These are phyloP conservation scores for Syncephalastrum contaminatum DNA, from an alignment of 371 early-diverging fungal species.

Conservation along the genomic window DNA sequence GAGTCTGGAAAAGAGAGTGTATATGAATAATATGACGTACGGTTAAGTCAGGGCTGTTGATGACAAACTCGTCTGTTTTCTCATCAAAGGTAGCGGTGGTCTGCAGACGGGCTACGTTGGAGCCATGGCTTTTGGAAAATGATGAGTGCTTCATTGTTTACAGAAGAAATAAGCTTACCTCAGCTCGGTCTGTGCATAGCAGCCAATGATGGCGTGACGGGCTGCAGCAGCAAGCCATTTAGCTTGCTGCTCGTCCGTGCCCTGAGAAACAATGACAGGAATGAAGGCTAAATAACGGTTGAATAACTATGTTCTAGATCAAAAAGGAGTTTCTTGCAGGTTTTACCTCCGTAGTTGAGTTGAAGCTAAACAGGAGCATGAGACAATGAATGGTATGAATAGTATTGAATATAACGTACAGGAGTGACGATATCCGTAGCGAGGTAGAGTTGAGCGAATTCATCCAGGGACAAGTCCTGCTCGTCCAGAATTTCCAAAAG, in stretches of 20 bases:
- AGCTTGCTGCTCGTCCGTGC: constrained; percentile 66
- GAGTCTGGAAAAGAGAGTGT: constrained; percentile 17
- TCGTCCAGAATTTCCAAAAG: constrained; percentile 42
- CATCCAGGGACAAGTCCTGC: constrained; percentile 28
- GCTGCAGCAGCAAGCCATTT: constrained; percentile 69
- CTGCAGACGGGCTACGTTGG: constrained; percentile 81
- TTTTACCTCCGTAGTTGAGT: constrained; percentile 49
- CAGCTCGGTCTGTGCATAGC: constrained; percentile 85
- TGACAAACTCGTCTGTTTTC: constrained; percentile 78
- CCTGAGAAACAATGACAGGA: constrained; percentile 72
- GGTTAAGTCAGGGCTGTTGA: constrained; percentile 78
- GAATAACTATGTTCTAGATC: constrained; percentile 5
- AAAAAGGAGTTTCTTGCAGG: not conserved
- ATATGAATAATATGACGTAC: constrained; percentile 16
- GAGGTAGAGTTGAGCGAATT: constrained; percentile 24
- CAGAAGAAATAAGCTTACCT: constrained; percentile 37
- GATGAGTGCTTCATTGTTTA: not conserved
- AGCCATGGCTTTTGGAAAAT: constrained; percentile 45
- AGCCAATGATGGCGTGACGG: constrained; percentile 76
- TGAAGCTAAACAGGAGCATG: constrained; percentile 23
- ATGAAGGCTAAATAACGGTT: constrained; percentile 57
- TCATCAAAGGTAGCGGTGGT: constrained; percentile 81
- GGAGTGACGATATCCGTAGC: constrained; percentile 42
- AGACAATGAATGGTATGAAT: not conserved
- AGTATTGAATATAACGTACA: constrained; percentile 24